Evolutionary conservation across 2,329 filamentous ascomycete genomes (phyloP), one percentile per base, ranked within the genome.

Genomic region (Nannizzia gypsea): DNA sequence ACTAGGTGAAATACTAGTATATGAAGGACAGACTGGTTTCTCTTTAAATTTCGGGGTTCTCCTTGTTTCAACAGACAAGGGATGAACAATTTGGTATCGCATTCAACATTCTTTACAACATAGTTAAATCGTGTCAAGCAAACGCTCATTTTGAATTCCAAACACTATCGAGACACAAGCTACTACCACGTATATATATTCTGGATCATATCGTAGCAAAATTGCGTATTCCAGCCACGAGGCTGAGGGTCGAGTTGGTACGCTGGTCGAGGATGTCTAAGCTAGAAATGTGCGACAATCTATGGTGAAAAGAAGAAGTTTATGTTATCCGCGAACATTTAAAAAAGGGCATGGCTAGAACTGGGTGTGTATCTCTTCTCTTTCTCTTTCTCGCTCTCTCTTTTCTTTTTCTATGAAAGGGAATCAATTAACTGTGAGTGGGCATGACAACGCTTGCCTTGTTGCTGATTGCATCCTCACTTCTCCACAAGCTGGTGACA

Each of bases 391-490:
- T 34, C 26, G 3, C n/a, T 31, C 34, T 54, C 17, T 34, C 13
- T n/a, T 34, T 31, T 54, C 31, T 31, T 31, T 28, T 24, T 20
- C 26, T 17, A 26, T 3, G 24, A 22, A 50, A 22, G 44, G 20
- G 9, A 54, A 54, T 13, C 3, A 28, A 24, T 62, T 62, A 63
- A 57, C 62, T 62, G 55, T 86, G 83, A 36, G 83, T 87, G 20
- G 92, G 92, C 92, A 97, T 97, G 63, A 88, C 82, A 9, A 95
- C 90, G 68, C 86, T 84, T 15, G 91, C 91, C 81, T 91, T 92
- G 66, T 85, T 88, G 59, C 84, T 86, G 56, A 93, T 82, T 0
- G 90, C 91, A 76, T 96, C 91, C 69, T 91, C 85, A 63, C 82
- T 84, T 69, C 84, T 84, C 93, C 93, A 99, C 72, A 95, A 77